Evolutionary conservation across 2,329 filamentous ascomycete species (phyloP).

Genomic region (Pseudocercospora vitis): DNA sequence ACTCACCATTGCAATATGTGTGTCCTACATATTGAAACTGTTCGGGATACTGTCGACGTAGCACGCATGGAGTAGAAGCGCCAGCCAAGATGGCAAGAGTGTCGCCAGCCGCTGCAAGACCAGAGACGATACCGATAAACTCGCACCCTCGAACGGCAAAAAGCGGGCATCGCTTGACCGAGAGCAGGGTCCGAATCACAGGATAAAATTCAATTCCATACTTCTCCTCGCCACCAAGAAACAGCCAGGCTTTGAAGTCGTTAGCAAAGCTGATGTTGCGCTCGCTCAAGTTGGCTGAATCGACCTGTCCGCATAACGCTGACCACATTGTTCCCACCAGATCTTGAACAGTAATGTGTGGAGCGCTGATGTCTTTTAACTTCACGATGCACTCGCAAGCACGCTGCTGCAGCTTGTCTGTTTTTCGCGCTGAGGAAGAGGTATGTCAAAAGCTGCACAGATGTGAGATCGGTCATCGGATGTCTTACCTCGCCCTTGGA

Average conservation of each 20-base stretch:
- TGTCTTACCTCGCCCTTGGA: neutral
- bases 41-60: neutral
- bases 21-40: neutral
- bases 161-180: neutral
- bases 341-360: neutral
- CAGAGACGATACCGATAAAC: neutral
- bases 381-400: constrained; percentile 8
- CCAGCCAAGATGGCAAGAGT: neutral
- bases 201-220: neutral
- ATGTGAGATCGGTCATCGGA: neutral
- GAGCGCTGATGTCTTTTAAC: neutral
- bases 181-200: neutral
- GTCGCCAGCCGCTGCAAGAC: neutral
- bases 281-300: constrained; percentile 1
- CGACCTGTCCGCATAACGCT: constrained; percentile 1
- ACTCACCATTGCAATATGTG: neutral
- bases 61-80: neutral
- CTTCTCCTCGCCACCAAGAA: neutral
- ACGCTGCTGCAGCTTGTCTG: constrained; percentile 1
- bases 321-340: neutral
- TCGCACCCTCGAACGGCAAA: neutral
- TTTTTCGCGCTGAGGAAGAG: neutral
- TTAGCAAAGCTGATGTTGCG: neutral
- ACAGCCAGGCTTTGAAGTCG: neutral
- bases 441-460: neutral